Percentiles rank a stretch among this genome's conserved stretches.
These are phyloP conservation scores for Luvunga scandens DNA, from an alignment of 345 rosid species.

Conservation along the genomic window DNA sequence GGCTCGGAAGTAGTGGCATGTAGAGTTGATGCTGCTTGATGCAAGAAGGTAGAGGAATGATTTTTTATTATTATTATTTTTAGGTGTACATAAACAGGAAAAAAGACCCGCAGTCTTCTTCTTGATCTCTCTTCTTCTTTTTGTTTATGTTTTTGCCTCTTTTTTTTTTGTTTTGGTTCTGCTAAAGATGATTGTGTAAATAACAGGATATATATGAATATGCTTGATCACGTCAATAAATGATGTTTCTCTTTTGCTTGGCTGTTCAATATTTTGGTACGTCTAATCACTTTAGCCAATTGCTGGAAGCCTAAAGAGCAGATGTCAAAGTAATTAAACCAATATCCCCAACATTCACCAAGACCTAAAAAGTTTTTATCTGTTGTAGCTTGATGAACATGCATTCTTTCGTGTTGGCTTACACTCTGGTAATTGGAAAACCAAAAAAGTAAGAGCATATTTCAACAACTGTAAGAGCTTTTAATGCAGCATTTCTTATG, in stretches of 20 bases:
- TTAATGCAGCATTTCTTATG: constrained; percentile 1
- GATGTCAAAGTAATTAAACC: not conserved
- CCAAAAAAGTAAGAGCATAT: not conserved
- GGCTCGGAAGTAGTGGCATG: constrained; percentile 7
- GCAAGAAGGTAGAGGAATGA: not conserved
- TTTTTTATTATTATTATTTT: not conserved
- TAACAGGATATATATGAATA: not conserved
- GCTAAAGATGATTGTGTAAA: constrained; percentile 6
- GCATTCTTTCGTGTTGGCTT: not conserved
- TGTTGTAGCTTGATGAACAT: not conserved
- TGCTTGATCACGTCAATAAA: constrained; percentile 17
- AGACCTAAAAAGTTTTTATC: not conserved
- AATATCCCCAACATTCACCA: not conserved
- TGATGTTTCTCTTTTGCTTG: not conserved
- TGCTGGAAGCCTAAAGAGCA: not conserved
- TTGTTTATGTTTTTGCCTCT: not conserved
- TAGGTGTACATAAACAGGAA: constrained; percentile 14
- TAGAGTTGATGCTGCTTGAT: constrained; percentile 4
- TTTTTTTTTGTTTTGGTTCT: not conserved
- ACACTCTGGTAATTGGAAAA: not conserved
- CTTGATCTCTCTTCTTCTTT: not conserved
- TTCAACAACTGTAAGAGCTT: not conserved
- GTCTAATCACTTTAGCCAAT: not conserved
- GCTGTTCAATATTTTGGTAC: not conserved
- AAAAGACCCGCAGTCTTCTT: not conserved